phyloP scores from a whole-genome alignment of 345 rosid genomes.

The Boechera divaricarpa region DNA sequence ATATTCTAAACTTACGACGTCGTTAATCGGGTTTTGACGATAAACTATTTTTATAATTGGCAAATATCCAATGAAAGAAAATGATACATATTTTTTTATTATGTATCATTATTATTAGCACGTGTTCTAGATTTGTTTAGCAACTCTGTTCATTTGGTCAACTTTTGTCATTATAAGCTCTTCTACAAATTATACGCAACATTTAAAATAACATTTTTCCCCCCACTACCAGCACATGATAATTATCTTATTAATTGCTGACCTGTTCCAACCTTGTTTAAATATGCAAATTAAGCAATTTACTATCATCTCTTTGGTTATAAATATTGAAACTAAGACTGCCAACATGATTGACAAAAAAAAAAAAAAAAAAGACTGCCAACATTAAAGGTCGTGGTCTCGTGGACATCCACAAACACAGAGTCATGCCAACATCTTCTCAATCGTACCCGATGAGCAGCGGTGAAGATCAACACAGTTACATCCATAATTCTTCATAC shows the following conservation, averaged over 20 bases:
- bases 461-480: slow-evolving; percentile 28
- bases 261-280: neutral
- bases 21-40: too few species aligned
- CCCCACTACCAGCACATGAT: neutral
- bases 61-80: too few species aligned
- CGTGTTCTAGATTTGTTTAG: neutral
- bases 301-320: neutral
- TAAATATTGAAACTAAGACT: neutral
- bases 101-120: neutral
- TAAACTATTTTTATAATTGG: too few species aligned
- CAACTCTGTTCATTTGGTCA: neutral
- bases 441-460: slow-evolving; percentile 27
- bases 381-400: neutral
- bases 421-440: slow-evolving; percentile 2
- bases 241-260: neutral
- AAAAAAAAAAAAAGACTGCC: too few species aligned
- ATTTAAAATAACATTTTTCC: neutral
- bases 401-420: neutral
- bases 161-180: neutral
- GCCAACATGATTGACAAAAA: too few species aligned
- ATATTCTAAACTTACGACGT: too few species aligned
- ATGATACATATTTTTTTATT: too few species aligned
- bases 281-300: neutral
- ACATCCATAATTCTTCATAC: slow-evolving; percentile 29
- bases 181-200: neutral